Percentiles rank a stretch among this genome's conserved stretches.
Conservation (phyloP, 2,329 filamentous ascomycete genomes). For the Ophiostoma fasciatum region DNA sequence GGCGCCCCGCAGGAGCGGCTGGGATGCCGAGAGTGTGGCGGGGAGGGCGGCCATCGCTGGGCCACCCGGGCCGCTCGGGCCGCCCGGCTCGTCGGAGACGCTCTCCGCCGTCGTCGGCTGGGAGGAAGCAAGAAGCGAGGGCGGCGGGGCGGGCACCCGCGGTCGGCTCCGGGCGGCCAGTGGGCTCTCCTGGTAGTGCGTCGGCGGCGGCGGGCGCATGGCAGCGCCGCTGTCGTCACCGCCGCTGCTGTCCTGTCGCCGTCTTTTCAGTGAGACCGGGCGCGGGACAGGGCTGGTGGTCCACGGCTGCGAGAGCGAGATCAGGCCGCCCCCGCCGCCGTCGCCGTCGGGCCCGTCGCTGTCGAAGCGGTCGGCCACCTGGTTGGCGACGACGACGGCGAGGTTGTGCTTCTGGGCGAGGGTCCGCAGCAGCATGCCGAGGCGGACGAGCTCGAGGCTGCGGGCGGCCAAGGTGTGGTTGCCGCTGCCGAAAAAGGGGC, state of each 20-base stretch:
- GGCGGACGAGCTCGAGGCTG: constrained; percentile 58
- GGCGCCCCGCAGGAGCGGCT: no score
- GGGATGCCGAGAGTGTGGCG: no score
- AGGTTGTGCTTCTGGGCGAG: constrained; percentile 61
- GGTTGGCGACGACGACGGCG: constrained; percentile 84
- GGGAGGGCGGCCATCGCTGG: no score
- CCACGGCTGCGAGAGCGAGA: constrained; percentile 6
- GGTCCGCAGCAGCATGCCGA: constrained; percentile 61
- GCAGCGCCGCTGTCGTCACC: no score
- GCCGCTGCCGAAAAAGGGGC: constrained; percentile 60
- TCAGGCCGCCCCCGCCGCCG: background rate
- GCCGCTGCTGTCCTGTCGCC: no score
- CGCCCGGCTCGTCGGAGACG: no score
- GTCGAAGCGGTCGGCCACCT: constrained; percentile 78
- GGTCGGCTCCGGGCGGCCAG: constrained; percentile 29
- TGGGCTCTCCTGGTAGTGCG: constrained; percentile 31
- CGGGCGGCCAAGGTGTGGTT: constrained; percentile 50
- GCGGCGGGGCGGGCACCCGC: constrained; percentile 8
- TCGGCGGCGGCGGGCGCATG: background rate
- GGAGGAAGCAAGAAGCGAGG: constrained; percentile 21
- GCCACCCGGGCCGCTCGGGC: no score
- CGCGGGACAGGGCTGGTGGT: no score
- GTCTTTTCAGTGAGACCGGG: no score
- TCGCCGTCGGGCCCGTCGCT: background rate
- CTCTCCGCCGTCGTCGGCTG: background rate